Percentiles rank a stretch among this genome's conserved stretches.
Conservation (phyloP, 768 basidiomycete genomes). For the Galerina sulciceps region DNA sequence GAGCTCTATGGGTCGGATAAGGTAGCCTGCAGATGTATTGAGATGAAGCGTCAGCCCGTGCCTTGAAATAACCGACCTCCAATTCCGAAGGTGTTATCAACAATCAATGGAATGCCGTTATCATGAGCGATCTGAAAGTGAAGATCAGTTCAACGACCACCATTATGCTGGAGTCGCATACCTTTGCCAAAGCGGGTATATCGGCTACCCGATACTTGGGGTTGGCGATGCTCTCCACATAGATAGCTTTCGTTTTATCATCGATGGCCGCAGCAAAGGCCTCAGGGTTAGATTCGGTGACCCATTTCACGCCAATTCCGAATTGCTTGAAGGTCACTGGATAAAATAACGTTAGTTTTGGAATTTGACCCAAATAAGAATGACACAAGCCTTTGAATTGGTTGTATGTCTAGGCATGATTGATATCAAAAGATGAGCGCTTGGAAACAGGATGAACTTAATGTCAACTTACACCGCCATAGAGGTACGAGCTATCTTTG, state of each 20-base stretch:
- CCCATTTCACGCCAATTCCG: slow-evolving; percentile 68
- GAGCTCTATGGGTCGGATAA: slow-evolving; percentile 69
- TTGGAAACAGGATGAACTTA: neutral
- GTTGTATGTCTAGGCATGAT: slow-evolving; percentile 61
- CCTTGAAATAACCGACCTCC: slow-evolving; percentile 44
- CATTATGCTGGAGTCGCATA: slow-evolving; percentile 18
- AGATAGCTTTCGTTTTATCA: slow-evolving; percentile 74
- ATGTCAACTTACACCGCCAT: slow-evolving; percentile 60
- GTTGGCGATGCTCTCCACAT: slow-evolving; percentile 75
- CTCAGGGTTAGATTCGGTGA: slow-evolving; percentile 55
- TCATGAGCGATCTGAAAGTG: slow-evolving; percentile 38
- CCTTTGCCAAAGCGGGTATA: slow-evolving; percentile 71
- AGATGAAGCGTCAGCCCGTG: neutral
- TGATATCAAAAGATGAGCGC: neutral
- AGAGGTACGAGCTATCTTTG: slow-evolving; percentile 48
- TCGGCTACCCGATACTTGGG: slow-evolving; percentile 68
- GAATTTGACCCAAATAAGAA: slow-evolving; percentile 11
- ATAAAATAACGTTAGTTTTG: neutral
- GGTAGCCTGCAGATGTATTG: slow-evolving; percentile 44
- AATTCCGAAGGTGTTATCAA: slow-evolving; percentile 82
- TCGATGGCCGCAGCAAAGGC: slow-evolving; percentile 73
- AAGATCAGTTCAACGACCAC: too few relatives aligned
- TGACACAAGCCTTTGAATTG: slow-evolving; percentile 60
- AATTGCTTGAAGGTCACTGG: slow-evolving; percentile 70
- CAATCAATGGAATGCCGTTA: slow-evolving; percentile 48